phyloP scores from a whole-genome alignment of 495 filamentous ascomycete genomes.

The Podospora anserina region DNA sequence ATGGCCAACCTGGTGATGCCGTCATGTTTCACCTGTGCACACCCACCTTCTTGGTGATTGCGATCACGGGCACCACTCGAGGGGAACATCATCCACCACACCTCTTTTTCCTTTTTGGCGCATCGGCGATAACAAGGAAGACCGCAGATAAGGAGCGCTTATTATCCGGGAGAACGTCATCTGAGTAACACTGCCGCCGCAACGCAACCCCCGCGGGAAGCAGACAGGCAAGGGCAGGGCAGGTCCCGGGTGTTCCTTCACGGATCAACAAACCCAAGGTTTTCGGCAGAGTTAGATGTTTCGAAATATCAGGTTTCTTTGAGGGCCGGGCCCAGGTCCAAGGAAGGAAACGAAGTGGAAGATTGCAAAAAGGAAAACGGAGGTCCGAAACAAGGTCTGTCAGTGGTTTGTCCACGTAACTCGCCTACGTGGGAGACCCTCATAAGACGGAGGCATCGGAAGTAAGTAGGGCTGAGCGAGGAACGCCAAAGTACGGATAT shows the following conservation, averaged over 20 bases:
- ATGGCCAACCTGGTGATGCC: slow-evolving; percentile 2
- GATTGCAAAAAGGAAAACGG: background rate
- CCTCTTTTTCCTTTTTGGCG: too few species aligned
- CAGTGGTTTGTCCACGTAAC: background rate
- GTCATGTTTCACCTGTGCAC: background rate
- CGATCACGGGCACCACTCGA: background rate
- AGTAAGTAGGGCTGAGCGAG: background rate
- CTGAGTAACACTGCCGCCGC: background rate
- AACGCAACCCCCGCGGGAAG: background rate
- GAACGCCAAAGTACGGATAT: background rate
- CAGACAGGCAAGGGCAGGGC: background rate
- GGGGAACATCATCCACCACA: background rate
- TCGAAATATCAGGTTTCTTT: background rate
- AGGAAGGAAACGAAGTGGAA: background rate
- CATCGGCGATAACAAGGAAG: background rate
- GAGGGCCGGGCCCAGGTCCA: background rate
- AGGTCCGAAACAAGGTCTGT: background rate
- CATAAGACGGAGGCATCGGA: background rate
- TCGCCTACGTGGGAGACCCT: background rate
- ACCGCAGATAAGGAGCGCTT: background rate
- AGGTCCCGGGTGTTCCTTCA: background rate
- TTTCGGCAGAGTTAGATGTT: background rate
- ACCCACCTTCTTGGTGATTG: background rate
- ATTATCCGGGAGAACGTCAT: background rate
- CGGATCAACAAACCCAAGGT: background rate